phyloP scores from a whole-genome alignment of 306 rosid species.

The Castanospermum australe region DNA sequence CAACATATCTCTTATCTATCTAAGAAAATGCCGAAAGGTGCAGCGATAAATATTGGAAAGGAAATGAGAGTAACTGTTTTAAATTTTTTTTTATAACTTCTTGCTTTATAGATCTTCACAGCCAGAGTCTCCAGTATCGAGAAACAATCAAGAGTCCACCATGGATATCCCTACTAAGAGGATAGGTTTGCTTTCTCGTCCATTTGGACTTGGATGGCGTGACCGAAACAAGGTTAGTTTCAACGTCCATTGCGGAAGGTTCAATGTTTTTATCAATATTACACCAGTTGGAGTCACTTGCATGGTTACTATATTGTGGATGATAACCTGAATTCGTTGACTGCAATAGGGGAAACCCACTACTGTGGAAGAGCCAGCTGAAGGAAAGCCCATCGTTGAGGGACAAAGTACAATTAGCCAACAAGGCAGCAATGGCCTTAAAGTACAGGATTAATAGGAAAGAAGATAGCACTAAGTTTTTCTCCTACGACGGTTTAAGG shows the following conservation, averaged over 20 bases:
- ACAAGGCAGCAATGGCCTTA: constrained; percentile 53
- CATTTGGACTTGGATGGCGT: constrained; percentile 96
- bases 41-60: not conserved
- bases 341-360: constrained; percentile 65
- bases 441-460: constrained; percentile 53
- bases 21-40: constrained; percentile 8
- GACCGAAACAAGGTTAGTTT: constrained; percentile 85
- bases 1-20: not conserved
- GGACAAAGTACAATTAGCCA: constrained; percentile 43
- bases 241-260: not conserved
- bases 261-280: not conserved
- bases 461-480: constrained; percentile 6
- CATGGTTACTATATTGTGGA: not conserved
- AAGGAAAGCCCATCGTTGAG: constrained; percentile 39
- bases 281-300: not conserved
- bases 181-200: constrained; percentile 82
- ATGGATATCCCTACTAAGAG: constrained; percentile 68
- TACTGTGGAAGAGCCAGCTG: constrained; percentile 51
- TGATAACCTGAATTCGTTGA: constrained; percentile 21
- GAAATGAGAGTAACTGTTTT: constrained; percentile 13
- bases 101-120: constrained; percentile 62
- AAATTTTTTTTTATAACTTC: not conserved
- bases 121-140: constrained; percentile 47
- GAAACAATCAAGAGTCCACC: constrained; percentile 59
- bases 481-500: constrained; percentile 30